Evolutionary conservation across 768 basidiomycete species (phyloP).

Genomic region (Russula lepida): DNA sequence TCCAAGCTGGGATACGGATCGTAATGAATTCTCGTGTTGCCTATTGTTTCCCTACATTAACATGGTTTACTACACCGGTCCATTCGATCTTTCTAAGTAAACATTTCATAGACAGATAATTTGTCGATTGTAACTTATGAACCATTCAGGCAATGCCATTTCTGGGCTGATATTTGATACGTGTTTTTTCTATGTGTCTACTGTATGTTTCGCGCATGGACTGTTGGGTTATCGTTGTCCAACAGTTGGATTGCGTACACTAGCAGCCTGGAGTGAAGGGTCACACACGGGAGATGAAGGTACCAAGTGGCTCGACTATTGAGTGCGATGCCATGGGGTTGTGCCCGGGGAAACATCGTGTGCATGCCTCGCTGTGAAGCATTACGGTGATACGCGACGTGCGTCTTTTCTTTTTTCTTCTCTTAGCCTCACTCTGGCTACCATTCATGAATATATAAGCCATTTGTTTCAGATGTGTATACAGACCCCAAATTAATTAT

Average conservation of each 20-base stretch:
- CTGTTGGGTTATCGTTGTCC: background rate
- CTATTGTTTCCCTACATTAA: background rate
- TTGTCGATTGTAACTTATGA: background rate
- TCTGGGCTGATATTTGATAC: background rate
- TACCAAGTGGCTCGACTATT: too few species aligned
- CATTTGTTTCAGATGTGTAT: too few species aligned
- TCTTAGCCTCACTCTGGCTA: too few species aligned
- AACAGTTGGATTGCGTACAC: background rate
- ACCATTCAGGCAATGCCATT: background rate
- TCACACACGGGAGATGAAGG: too few species aligned
- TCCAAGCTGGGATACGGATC: conserved; percentile 8
- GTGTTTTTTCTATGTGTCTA: background rate
- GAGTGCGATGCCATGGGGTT: too few species aligned
- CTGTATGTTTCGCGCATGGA: background rate
- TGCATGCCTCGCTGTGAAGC: too few species aligned
- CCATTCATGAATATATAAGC: too few species aligned
- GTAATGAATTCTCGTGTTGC: background rate
- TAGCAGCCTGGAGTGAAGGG: background rate
- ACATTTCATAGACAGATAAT: background rate
- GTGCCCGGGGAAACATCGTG: too few species aligned
- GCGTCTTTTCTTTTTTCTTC: too few species aligned
- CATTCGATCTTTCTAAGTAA: background rate
- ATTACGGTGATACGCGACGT: too few species aligned
- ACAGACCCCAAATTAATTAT: too few species aligned
- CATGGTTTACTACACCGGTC: background rate